phyloP scores from a whole-genome alignment of 148 eudicot species.

The Cornus florida region DNA sequence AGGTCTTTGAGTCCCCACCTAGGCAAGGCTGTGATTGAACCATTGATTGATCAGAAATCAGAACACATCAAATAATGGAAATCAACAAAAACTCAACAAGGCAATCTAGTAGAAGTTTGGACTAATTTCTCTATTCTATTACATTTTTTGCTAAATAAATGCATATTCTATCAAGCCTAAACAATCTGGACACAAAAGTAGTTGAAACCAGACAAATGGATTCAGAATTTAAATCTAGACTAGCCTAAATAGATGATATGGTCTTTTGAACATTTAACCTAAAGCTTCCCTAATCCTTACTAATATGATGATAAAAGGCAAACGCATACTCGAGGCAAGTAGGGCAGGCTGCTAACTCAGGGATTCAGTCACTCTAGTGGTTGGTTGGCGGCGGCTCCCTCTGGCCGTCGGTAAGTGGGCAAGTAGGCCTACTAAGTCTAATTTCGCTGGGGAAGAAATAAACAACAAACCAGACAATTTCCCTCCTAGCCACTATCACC shows the following conservation, averaged over 20 bases:
- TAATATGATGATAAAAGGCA: background rate
- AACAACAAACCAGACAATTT: background rate
- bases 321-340: too few relatives aligned
- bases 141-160: background rate
- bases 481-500: background rate
- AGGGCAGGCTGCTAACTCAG: too few relatives aligned
- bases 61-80: background rate
- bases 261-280: background rate
- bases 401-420: too few relatives aligned
- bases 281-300: background rate
- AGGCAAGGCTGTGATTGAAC: constrained; percentile 74
- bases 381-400: too few relatives aligned
- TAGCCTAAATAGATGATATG: background rate
- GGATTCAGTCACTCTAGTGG: too few relatives aligned
- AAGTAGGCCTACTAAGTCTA: too few relatives aligned
- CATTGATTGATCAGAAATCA: constrained; percentile 11
- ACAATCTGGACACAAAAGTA: too few relatives aligned
- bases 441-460: too few relatives aligned
- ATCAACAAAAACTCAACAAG: background rate
- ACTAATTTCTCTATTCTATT: background rate
- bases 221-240: background rate
- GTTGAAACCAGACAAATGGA: background rate
- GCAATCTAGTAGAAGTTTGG: background rate
- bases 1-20: constrained; percentile 94
- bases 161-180: background rate